Percentiles rank a stretch among this genome's conserved stretches.
Evolutionary conservation across 768 basidiomycete genomes (phyloP).

Genomic region (Floccularia luteovirens): DNA sequence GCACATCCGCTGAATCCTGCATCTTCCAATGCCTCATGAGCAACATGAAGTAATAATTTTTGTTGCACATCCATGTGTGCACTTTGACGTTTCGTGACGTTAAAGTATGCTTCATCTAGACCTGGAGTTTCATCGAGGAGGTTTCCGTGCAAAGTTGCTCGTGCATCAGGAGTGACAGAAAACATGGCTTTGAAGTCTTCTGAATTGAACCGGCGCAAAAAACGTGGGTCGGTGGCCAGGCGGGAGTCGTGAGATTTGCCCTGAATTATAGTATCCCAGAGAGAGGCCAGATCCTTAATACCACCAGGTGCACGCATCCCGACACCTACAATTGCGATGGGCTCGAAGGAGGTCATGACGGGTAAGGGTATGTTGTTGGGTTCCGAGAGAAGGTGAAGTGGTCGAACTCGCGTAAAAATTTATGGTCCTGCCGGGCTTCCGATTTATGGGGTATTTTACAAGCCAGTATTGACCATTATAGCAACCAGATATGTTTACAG

Average conservation of each 20-base stretch:
- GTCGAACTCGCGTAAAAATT: no score
- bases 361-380: no score
- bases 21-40: slow-evolving; percentile 6
- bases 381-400: no score
- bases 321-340: slow-evolving; percentile 5
- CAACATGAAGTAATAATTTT: slow-evolving; percentile 4
- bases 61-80: slow-evolving; percentile 4
- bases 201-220: slow-evolving; percentile 3
- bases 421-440: no score
- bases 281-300: slow-evolving; percentile 2
- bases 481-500: no score
- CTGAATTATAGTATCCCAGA: slow-evolving; percentile 5
- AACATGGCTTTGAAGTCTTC: slow-evolving; percentile 5
- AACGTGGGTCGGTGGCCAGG: slow-evolving; percentile 4
- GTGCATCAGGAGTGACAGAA: slow-evolving; percentile 2
- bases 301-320: slow-evolving; percentile 5
- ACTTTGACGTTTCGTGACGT: slow-evolving; percentile 3
- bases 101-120: slow-evolving; percentile 3
- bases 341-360: no score
- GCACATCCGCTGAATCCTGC: slow-evolving; percentile 3
- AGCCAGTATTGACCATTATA: no score
- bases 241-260: slow-evolving; percentile 3
- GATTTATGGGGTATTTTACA: no score
- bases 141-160: slow-evolving; percentile 2
- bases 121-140: slow-evolving; percentile 6